These are phyloP conservation scores for Seiridium unicorne DNA, from an alignment of 2,329 filamentous ascomycete species.

Conservation along the genomic window DNA sequence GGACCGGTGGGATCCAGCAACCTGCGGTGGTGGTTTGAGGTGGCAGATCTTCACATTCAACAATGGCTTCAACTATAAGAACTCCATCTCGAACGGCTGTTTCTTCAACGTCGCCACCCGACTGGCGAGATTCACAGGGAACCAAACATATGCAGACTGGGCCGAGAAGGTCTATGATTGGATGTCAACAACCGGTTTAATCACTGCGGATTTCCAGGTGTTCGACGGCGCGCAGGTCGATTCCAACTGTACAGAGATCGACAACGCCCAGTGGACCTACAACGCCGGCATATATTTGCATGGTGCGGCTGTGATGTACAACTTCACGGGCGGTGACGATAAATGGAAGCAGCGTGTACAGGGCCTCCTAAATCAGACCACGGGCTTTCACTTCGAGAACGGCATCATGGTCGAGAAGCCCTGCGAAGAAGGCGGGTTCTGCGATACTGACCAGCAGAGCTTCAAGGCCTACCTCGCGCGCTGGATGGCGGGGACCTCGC, in stretches of 20 bases:
- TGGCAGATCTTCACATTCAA: conserved; percentile 67
- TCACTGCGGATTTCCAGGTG: conserved; percentile 9
- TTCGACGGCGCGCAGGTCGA: conserved; percentile 35
- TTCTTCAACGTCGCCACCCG: conserved; percentile 53
- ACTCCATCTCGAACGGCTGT: conserved; percentile 43
- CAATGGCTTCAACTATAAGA: conserved; percentile 52
- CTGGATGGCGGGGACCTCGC: conserved; percentile 58
- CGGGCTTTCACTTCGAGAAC: conserved; percentile 54
- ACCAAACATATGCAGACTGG: conserved; percentile 61
- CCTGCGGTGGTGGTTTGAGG: conserved; percentile 60
- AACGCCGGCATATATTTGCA: conserved; percentile 67
- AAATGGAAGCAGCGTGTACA: conserved; percentile 58
- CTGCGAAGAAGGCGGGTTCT: conserved; percentile 61
- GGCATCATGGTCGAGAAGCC: conserved; percentile 62
- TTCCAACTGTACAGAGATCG: conserved; percentile 48
- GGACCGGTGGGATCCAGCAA: conserved; percentile 52
- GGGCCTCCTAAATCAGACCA: conserved; percentile 53
- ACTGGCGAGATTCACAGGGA: conserved; percentile 62
- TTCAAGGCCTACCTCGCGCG: conserved; percentile 77
- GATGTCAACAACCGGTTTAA: conserved; percentile 28
- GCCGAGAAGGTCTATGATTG: conserved; percentile 58
- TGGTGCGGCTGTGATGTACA: conserved; percentile 60
- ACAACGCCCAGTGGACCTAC: conserved; percentile 66
- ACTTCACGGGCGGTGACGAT: conserved; percentile 49
- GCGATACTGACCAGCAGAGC: conserved; percentile 69